Evolutionary conservation across 805 yeast species (phyloP).

Genomic region (Nakazawaea ernobii): DNA sequence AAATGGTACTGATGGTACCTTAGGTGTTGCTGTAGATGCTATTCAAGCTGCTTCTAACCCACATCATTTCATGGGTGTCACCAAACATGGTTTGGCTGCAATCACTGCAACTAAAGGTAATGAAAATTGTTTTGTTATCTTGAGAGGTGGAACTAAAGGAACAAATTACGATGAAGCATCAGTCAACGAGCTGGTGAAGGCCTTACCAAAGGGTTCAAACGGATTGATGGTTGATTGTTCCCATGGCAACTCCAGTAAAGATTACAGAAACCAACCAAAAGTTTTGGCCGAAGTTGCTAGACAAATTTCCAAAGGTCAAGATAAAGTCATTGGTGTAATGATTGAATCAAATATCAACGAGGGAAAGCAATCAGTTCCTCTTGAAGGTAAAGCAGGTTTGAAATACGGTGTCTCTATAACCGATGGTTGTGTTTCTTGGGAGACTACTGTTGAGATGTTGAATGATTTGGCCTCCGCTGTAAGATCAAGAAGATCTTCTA

Average conservation of each 20-base stretch:
- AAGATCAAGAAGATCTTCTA: constrained; percentile 60
- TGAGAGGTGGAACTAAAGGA: constrained; percentile 93
- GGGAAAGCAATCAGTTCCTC: constrained; percentile 83
- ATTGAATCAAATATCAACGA: constrained; percentile 88
- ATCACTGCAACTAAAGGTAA: constrained; percentile 96
- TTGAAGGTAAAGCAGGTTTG: constrained; percentile 47
- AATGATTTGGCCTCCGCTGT: constrained; percentile 78
- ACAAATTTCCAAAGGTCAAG: constrained; percentile 80
- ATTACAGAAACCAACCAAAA: constrained; percentile 90
- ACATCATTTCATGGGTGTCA: constrained; percentile 96
- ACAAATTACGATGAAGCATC: constrained; percentile 84
- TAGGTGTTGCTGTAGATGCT: constrained; percentile 92
- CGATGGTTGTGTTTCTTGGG: constrained; percentile 95
- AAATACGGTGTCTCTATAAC: constrained; percentile 95
- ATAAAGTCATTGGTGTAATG: constrained; percentile 85
- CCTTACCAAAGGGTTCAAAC: constrained; percentile 43
- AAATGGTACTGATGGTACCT: constrained; percentile 95
- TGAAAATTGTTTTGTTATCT: constrained; percentile 85
- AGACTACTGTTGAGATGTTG: constrained; percentile 78
- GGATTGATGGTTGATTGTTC: constrained; percentile 94
- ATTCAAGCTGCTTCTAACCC: constrained; percentile 85
- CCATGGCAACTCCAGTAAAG: constrained; percentile 94
- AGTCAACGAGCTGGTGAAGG: constrained; percentile 68
- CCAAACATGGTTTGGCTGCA: constrained; percentile 95
- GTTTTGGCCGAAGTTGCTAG: constrained; percentile 79